These are phyloP conservation scores for Spergularia bocconei DNA, from an alignment of 148 eudicot genomes.

Conservation along the genomic window DNA sequence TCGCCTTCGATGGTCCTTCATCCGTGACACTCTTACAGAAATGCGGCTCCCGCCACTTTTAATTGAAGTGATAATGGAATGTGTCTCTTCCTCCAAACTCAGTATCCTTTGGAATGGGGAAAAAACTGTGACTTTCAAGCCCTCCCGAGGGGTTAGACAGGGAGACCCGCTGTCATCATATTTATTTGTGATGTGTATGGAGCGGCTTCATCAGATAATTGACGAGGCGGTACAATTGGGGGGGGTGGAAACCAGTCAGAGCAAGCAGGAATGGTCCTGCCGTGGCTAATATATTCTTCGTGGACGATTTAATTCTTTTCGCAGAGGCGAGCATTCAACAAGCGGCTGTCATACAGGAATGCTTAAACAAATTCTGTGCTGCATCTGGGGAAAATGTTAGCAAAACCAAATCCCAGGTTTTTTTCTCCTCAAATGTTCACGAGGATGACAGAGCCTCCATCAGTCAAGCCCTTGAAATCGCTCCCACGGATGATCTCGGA, in stretches of 20 bases:
- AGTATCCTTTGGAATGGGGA: not conserved
- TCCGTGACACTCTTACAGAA: not conserved
- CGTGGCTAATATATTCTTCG: not conserved
- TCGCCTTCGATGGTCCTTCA: not conserved
- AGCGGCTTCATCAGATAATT: not conserved
- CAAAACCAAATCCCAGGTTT: not conserved
- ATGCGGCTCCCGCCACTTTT: not conserved
- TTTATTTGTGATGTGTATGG: not conserved
- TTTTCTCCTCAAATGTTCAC: not conserved
- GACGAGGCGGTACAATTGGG: accelerated
- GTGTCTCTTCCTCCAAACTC: not conserved
- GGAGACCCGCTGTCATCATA: not conserved
- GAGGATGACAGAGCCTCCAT: not conserved
- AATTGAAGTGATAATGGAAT: not conserved
- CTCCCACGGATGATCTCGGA: not conserved
- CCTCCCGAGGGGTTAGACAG: not conserved
- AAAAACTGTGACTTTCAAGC: not conserved
- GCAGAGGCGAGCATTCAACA: not conserved
- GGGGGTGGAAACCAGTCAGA: no score
- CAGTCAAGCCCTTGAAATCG: not conserved
- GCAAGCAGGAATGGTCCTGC: not conserved
- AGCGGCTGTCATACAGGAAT: not conserved
- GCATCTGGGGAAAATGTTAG: not conserved
- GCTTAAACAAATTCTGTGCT: not conserved
- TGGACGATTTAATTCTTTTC: not conserved